A percentile compares a stretch with the other conserved stretches of the same genome.
These are phyloP conservation scores for Puccinia hordei DNA, from an alignment of 1,284 basidiomycete species.

Conservation along the genomic window DNA sequence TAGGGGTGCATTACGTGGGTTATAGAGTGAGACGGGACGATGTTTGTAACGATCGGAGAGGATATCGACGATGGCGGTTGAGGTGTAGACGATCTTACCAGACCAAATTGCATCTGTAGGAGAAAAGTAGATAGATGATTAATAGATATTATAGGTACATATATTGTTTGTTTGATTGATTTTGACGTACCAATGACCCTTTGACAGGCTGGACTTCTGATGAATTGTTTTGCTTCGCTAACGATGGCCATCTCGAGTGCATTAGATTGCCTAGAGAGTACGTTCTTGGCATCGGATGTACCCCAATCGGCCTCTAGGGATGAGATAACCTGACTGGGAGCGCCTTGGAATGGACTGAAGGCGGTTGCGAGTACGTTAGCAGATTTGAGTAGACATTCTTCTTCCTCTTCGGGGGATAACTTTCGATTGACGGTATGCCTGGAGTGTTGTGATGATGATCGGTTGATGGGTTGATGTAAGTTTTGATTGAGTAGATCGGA, in stretches of 20 bases:
- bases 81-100: constrained; percentile 57
- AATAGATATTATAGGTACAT: too few species aligned
- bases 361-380: constrained; percentile 47
- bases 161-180: too few species aligned
- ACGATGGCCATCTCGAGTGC: constrained; percentile 57
- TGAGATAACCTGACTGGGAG: constrained; percentile 15
- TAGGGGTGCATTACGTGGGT: constrained; percentile 59
- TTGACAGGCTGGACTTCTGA: constrained; percentile 56
- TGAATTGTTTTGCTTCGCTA: constrained; percentile 56
- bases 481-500: constrained; percentile 19
- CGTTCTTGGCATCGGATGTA: constrained; percentile 19
- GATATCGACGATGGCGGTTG: constrained; percentile 56
- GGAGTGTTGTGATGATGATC: background rate
- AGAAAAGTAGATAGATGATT: too few species aligned
- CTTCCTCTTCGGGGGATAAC: constrained; percentile 40
- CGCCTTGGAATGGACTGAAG: constrained; percentile 44
- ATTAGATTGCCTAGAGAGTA: constrained; percentile 49
- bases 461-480: background rate
- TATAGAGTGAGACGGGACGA: constrained; percentile 60
- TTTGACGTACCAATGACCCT: constrained; percentile 54
- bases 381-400: constrained; percentile 46
- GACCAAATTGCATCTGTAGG: constrained; percentile 55
- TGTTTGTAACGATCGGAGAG: constrained; percentile 61
- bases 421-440: constrained; percentile 23
- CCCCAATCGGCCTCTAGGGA: constrained; percentile 42